Base-by-base conservation (phyloP, 805 yeast species). In the Clavispora vitiphila region DNA sequence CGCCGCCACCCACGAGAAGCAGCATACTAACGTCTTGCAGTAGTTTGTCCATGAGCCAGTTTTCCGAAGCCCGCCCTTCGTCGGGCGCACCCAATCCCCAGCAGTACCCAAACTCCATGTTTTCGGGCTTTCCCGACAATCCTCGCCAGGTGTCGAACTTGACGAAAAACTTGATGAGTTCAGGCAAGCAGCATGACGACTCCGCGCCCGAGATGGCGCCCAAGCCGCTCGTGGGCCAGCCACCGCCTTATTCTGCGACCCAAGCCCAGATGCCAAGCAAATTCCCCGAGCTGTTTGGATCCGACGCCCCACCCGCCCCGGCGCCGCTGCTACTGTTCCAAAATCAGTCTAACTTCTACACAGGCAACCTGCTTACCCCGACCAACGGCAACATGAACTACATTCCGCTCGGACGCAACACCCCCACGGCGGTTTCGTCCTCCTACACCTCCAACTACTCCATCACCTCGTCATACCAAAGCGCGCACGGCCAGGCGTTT, bases 391-490 rank as follows among this genome's bases (percentile, higher is more conserved):
- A 51, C 39, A 38, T 50, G 36, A 43, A 60, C 52, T 64, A 64
- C 49, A 61, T 69, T 22, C 74, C 76, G 32, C 54, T 71, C 34
- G 61, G 66, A 39, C 71, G 72, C 51, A 70, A 73, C 51, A 67
- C 77, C 3, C 70, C 76, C 7, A 63, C 71, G 6, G 66, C 65
- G 26, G 64, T 69, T 20, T 61, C 71, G 39, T 56, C 68, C 11
- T 65, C 75, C n/a, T 70, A 71, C 45, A 57, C 71, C 12, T 62
- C 70, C n/a, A 60, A 62, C 46, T 62, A 61, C 46, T 65, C 71
- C 20, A 62, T 56, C 48, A 65, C 62, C 42, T 67, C 63, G 46
- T 62, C 56, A 56, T 68, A 34, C 50, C 61, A 20, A 60, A 61
- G 40, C 29, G 14, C 44, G 38, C 35, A 24, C 35, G 29, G 40